These are phyloP conservation scores for Saccharum officinarum DNA, from an alignment of 176 grass and related monocot genomes.

Conservation along the genomic window DNA sequence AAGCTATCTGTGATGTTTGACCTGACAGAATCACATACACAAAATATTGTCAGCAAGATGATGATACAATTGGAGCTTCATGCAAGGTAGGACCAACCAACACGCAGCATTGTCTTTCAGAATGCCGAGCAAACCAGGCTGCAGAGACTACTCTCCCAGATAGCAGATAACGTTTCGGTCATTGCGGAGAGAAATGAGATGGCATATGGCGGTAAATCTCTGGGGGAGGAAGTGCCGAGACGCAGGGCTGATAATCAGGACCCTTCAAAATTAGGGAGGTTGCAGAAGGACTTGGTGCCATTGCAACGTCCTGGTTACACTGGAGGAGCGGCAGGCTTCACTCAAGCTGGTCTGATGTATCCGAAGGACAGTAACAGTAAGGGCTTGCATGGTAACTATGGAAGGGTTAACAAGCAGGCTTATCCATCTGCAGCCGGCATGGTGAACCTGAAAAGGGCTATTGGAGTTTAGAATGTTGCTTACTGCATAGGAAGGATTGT, in stretches of 20 bases:
- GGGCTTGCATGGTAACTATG: slow-evolving; percentile 45
- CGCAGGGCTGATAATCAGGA: slow-evolving; percentile 73
- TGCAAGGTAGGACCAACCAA: slow-evolving; percentile 91
- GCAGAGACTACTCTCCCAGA: slow-evolving; percentile 85
- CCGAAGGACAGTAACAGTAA: slow-evolving; percentile 47
- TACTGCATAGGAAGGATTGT: neutral
- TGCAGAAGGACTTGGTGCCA: slow-evolving; percentile 65
- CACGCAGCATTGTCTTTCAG: slow-evolving; percentile 83
- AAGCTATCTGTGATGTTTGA: slow-evolving; percentile 89
- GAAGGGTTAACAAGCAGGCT: slow-evolving; percentile 28
- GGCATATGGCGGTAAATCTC: slow-evolving; percentile 71
- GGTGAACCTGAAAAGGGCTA: slow-evolving; percentile 65
- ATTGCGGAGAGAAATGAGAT: slow-evolving; percentile 86
- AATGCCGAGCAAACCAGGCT: slow-evolving; percentile 80
- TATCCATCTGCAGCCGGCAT: slow-evolving; percentile 39
- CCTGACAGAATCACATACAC: slow-evolving; percentile 56
- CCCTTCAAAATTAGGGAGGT: slow-evolving; percentile 44
- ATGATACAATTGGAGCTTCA: slow-evolving; percentile 89
- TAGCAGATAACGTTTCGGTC: slow-evolving; percentile 79
- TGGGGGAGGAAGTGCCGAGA: slow-evolving; percentile 64
- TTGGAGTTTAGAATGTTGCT: slow-evolving; percentile 45
- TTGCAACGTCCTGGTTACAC: slow-evolving; percentile 40
- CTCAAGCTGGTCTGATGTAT: slow-evolving; percentile 42
- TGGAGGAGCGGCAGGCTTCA: slow-evolving; percentile 47
- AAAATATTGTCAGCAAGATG: slow-evolving; percentile 91